Conservation (phyloP, 2,329 filamentous ascomycete species). For the Scopulariopsis brevicaulis region DNA sequence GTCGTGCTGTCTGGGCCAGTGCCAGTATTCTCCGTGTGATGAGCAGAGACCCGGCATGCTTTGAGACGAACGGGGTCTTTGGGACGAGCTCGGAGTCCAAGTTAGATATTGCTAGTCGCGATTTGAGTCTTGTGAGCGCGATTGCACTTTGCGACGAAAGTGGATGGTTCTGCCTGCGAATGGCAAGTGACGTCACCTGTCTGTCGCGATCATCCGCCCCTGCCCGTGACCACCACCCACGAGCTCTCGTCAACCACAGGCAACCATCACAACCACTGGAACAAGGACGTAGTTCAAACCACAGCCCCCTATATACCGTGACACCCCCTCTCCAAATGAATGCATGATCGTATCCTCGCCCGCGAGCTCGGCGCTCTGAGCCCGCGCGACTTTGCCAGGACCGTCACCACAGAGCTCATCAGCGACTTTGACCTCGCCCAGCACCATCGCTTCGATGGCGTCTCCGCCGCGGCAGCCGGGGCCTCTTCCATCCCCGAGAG, state of each 20-base stretch:
- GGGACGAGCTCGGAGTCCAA: background rate
- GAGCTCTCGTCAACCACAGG: too few relatives aligned
- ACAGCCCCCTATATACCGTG: background rate
- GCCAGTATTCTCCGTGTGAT: background rate
- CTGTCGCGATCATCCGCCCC: too few relatives aligned
- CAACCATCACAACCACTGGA: too few relatives aligned
- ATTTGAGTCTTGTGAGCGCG: background rate
- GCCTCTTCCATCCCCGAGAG: background rate
- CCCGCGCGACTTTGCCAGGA: slow-evolving; percentile 51
- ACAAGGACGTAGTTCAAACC: background rate
- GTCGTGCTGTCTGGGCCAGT: background rate
- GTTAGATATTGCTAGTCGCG: background rate
- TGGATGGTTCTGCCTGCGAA: background rate
- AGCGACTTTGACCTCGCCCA: slow-evolving; percentile 58
- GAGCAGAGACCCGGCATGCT: background rate
- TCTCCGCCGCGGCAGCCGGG: slow-evolving; percentile 10
- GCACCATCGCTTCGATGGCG: slow-evolving; percentile 58
- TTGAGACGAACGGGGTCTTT: background rate
- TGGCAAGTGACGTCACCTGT: slow-evolving; percentile 3
- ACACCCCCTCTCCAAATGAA: slow-evolving; percentile 14
- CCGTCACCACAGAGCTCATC: slow-evolving; percentile 54
- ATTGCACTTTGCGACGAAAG: background rate
- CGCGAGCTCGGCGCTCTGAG: slow-evolving; percentile 60
- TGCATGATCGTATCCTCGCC: slow-evolving; percentile 69
- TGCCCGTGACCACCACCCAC: too few relatives aligned